Evolutionary conservation across 345 rosid species (phyloP), one percentile per base, ranked within the genome.

Genomic region (Eutrema japonicum): DNA sequence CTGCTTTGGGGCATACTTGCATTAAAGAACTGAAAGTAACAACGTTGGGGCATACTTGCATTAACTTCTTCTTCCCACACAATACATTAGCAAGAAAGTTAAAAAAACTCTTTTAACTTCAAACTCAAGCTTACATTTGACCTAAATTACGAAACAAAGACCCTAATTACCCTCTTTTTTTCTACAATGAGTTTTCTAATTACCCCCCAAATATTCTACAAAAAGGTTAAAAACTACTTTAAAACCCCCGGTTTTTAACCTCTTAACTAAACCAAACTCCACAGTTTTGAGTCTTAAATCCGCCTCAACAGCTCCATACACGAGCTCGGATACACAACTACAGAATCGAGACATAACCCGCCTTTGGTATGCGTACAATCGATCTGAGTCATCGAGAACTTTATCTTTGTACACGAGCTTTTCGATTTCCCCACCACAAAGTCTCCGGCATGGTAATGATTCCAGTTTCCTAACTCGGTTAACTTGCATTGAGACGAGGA

Each of bases 341-440:
- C 94, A 42, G 90, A 86, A 77, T 96, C 98, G 73, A 96, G 45
- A 77, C 94, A 90, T 0, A 96, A 82, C 50, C 99, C 99, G 2
- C 99, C 99, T 81, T 96, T 96, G 14, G 97, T 92, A 78, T 96
- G 99, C 0, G 99, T 96, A 79, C 99, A 96, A 73, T 96, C 99
- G 12, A 96, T 96, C 76, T 96, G 99, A 32, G 88, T 96, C 91
- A 90, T 82, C 0, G 98, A 89, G 82, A 92, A 88, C 65, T 83
- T 92, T 8, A 96, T 82, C 82, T 81, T 88, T 2, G 82, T 86
- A 0, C 83, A 36, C 0, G 58, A 2, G 5, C 57, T 77, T 27
- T 72, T 78, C 6, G 84, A 16, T 47, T 77, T 71, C 18, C 69
- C 78, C 0, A 90, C 97, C 3, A 78, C 81, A 50, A 96, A 96